Conservation (phyloP, 192 early-diverging fungal species). For the Coemansia sp. region DNA sequence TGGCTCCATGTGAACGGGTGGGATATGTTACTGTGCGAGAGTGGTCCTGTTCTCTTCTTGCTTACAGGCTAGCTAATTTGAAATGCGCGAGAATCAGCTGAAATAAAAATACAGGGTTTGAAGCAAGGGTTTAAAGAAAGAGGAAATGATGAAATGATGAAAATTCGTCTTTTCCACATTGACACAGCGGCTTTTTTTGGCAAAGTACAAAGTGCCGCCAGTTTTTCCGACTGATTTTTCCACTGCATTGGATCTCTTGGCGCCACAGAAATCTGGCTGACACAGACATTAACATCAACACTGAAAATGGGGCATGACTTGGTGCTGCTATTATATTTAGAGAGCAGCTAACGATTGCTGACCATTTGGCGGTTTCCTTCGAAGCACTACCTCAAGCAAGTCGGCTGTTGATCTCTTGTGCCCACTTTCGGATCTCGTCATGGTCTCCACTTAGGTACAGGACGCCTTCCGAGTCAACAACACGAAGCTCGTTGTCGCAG, state of each 20-base stretch:
- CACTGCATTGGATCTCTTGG: conserved; percentile 1
- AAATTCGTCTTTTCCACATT: not conserved
- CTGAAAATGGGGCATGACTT: no score
- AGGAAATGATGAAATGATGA: conserved; percentile 11
- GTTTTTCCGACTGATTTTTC: not conserved
- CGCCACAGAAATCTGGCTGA: no score
- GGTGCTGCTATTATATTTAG: no score
- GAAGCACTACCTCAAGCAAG: no score
- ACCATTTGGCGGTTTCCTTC: no score
- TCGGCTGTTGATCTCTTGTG: conserved; percentile 48
- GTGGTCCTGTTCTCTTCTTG: not conserved
- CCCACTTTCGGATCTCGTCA: conserved; percentile 39
- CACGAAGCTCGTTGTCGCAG: conserved; percentile 39
- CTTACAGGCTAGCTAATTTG: not conserved
- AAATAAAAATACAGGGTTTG: conserved; percentile 4
- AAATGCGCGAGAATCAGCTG: not conserved
- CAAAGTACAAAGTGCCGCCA: not conserved
- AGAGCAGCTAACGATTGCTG: no score
- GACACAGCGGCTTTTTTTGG: not conserved
- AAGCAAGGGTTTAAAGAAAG: no score
- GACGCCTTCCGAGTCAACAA: conserved; percentile 39
- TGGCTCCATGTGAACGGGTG: conserved; percentile 30
- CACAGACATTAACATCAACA: no score
- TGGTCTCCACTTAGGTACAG: conserved; percentile 44
- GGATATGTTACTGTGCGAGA: not conserved